These are phyloP conservation scores for Podaxis sp. DNA, from an alignment of 768 basidiomycete species.

Conservation along the genomic window DNA sequence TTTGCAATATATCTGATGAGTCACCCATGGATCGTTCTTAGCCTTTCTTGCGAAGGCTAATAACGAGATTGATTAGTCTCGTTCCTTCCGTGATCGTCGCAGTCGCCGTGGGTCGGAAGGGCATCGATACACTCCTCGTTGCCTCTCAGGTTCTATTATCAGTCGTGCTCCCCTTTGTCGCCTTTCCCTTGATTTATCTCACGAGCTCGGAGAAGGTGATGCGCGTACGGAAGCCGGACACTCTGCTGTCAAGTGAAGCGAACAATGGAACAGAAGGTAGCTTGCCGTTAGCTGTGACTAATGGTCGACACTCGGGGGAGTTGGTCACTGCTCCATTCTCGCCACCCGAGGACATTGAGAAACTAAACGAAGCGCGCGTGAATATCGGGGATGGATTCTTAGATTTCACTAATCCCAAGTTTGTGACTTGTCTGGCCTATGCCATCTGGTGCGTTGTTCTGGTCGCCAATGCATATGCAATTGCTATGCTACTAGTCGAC, in stretches of 20 bases:
- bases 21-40: slow-evolving; percentile 16
- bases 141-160: slow-evolving; percentile 76
- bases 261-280: neutral
- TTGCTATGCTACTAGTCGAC: slow-evolving; percentile 38
- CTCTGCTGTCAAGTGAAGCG: neutral
- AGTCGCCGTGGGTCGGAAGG: slow-evolving; percentile 59
- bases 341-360: neutral
- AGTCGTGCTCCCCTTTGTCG: slow-evolving; percentile 73
- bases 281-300: neutral
- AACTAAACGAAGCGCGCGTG: slow-evolving; percentile 16
- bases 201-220: slow-evolving; percentile 62
- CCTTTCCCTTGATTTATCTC: slow-evolving; percentile 70
- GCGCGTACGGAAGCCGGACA: slow-evolving; percentile 44
- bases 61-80: slow-evolving; percentile 71
- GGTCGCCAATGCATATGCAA: slow-evolving; percentile 54
- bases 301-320: neutral
- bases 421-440: slow-evolving; percentile 43
- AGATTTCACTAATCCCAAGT: slow-evolving; percentile 41
- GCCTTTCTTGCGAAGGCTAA: slow-evolving; percentile 63
- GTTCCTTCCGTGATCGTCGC: slow-evolving; percentile 71
- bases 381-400: slow-evolving; percentile 18
- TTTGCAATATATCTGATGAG: neutral
- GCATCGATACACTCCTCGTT: slow-evolving; percentile 69
- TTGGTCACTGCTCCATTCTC: neutral
- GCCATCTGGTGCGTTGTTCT: slow-evolving; percentile 45